Evolutionary conservation across 208 protist species (phyloP).

Genomic region (Acanthamoeba pearcei): DNA sequence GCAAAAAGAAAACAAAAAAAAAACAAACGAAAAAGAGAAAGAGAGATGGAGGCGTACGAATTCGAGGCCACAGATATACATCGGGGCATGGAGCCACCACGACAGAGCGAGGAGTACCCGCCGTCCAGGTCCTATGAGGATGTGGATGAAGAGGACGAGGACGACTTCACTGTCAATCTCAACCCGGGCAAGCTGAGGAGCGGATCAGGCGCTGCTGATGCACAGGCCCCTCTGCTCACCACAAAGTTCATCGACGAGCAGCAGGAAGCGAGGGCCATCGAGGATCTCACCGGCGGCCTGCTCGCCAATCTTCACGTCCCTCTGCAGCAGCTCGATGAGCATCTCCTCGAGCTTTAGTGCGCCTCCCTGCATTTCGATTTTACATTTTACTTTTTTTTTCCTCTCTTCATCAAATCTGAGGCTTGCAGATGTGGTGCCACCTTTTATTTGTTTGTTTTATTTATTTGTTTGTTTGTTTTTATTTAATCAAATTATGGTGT

Average conservation of each 20-base stretch:
- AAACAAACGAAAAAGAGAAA: background rate
- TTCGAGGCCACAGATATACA: slow-evolving; percentile 12
- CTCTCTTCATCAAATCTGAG: no score
- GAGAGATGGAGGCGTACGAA: slow-evolving; percentile 15
- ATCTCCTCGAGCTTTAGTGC: slow-evolving; percentile 67
- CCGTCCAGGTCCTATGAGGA: background rate
- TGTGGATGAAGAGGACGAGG: background rate
- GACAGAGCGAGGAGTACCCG: background rate
- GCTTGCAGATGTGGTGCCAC: no score
- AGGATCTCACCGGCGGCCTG: slow-evolving; percentile 63
- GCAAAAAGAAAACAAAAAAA: background rate
- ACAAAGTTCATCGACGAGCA: slow-evolving; percentile 47
- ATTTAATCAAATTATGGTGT: background rate
- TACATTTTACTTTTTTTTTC: background rate
- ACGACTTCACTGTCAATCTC: slow-evolving; percentile 20
- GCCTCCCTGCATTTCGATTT: background rate
- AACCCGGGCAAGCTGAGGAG: background rate
- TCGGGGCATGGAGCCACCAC: background rate
- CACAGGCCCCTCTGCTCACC: background rate
- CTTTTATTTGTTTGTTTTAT: background rate
- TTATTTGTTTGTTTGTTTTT: slow-evolving; percentile 24
- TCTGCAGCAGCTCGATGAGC: slow-evolving; percentile 43
- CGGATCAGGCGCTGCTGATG: background rate
- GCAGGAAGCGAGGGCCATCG: slow-evolving; percentile 22
- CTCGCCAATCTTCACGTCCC: slow-evolving; percentile 39